Evolutionary conservation across 371 early-diverging fungal genomes (phyloP).

Genomic region (Mortierella sp.): DNA sequence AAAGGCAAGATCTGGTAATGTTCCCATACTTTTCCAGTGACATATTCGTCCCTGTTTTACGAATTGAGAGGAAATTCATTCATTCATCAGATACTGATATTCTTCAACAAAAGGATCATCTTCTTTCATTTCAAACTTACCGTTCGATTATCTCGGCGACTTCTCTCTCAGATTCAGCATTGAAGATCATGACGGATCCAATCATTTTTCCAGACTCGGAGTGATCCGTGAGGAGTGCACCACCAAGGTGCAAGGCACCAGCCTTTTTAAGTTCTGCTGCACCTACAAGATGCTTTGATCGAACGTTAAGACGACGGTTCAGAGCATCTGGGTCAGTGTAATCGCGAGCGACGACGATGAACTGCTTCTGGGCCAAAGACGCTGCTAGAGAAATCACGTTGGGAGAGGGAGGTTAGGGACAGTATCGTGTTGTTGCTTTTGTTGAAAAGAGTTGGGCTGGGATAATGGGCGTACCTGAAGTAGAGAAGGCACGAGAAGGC

Average conservation of each 20-base stretch:
- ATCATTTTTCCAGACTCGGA: slow-evolving; percentile 63
- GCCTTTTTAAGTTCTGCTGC: slow-evolving; percentile 47
- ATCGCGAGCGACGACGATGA: slow-evolving; percentile 66
- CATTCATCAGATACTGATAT: background rate
- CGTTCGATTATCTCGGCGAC: slow-evolving; percentile 55
- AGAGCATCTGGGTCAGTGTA: slow-evolving; percentile 62
- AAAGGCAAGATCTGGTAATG: slow-evolving; percentile 64
- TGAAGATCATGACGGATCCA: slow-evolving; percentile 65
- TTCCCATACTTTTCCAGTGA: slow-evolving; percentile 72
- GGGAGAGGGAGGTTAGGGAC: too few species aligned
- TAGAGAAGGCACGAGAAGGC: slow-evolving; percentile 28
- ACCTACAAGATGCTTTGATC: slow-evolving; percentile 60
- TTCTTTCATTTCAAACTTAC: slow-evolving; percentile 13
- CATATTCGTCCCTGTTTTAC: slow-evolving; percentile 62
- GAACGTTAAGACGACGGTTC: slow-evolving; percentile 61
- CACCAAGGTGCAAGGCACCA: slow-evolving; percentile 61
- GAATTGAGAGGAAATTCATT: background rate
- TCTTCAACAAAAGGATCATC: background rate
- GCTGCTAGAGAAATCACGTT: slow-evolving; percentile 5
- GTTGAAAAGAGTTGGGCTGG: too few species aligned
- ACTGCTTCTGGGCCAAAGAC: slow-evolving; percentile 53
- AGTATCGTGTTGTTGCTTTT: too few species aligned
- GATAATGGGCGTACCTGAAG: slow-evolving; percentile 7
- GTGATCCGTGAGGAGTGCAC: slow-evolving; percentile 62
- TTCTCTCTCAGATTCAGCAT: slow-evolving; percentile 62